phyloP scores from a whole-genome alignment of 2,329 filamentous ascomycete genomes.

The Cladosporium sp. region DNA sequence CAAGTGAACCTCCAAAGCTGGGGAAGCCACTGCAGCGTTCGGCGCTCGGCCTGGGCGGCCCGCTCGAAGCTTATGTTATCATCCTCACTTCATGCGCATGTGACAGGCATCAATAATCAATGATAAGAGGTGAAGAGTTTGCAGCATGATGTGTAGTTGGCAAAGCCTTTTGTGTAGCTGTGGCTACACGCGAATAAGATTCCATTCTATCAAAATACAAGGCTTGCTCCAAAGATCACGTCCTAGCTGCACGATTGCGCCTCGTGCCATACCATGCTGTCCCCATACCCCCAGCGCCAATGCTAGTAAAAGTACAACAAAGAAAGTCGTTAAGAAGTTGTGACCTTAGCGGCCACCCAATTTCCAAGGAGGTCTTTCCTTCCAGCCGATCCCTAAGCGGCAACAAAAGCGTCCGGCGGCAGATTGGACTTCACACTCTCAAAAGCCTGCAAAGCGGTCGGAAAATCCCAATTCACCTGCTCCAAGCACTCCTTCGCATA shows the following conservation, averaged over 20 bases:
- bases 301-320: constrained; percentile 1
- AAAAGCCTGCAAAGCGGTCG: constrained; percentile 68
- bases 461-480: constrained; percentile 73
- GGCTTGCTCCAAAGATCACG: background rate
- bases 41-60: too few species aligned
- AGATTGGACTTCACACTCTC: constrained; percentile 59
- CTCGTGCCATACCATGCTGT: background rate
- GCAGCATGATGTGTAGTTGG: background rate
- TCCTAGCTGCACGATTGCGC: too few species aligned
- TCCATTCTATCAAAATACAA: constrained; percentile 7
- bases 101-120: background rate
- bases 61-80: too few species aligned
- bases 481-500: constrained; percentile 77
- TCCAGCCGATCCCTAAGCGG: constrained; percentile 2
- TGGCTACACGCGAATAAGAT: background rate
- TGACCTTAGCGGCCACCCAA: constrained; percentile 2
- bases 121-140: background rate
- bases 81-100: background rate
- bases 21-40: too few species aligned
- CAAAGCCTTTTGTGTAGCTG: background rate
- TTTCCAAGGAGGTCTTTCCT: background rate
- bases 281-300: constrained; percentile 5
- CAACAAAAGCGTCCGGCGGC: constrained; percentile 36
- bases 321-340: background rate
- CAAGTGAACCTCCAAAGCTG: background rate